Base-by-base conservation (phyloP, 2,329 filamentous ascomycete genomes). In the Dothistroma septosporum region DNA sequence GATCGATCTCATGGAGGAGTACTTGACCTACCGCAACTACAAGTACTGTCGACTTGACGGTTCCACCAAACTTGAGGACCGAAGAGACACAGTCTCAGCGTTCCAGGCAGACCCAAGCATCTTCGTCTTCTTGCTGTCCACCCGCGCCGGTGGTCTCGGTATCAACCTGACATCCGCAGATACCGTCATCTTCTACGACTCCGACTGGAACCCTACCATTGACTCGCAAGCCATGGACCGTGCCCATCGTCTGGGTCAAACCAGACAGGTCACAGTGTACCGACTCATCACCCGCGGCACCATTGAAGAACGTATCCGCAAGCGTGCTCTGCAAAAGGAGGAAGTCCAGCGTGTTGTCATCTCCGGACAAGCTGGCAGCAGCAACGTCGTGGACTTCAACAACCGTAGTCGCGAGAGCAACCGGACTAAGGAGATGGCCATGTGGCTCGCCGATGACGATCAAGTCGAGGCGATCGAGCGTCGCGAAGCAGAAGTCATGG, bases 1-100 rank as follows among this genome's bases (percentile, higher is more conserved):
- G 94, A 97, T 99, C 73, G 93, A 99, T 75, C 81, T 99, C 62
- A 97, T 97, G 90, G 94, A 99, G 76, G 94, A 99, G 77, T 99
- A 97, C 70, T 82, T 99, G 61, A 97, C 94, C 0, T 97, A 97
- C 79, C 91, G 94, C 74, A 97, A 97, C 78, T 97, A 96, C 87
- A 97, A 96, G 77, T 99, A 97, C 78, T 95, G 93, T 71, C 90
- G 94, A 62, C 83, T 99, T 49, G 94, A 99, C 71, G 94, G 94
- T 73, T 96, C 92, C 19, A 99, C 94, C 48, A 99, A 97, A 76
- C 83, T 99, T 55, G 94, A 99, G 76, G 94, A 99, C 75, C 87
- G 94, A 76, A 88, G 94, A 73, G 94, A 99, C 73, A 97, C 94
- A 0, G 94, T 99, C 28, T 86, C 92, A 53, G 93, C 97, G 73